phyloP scores from a whole-genome alignment of 2,329 filamentous ascomycete species.

The Cladosporium colombiae region DNA sequence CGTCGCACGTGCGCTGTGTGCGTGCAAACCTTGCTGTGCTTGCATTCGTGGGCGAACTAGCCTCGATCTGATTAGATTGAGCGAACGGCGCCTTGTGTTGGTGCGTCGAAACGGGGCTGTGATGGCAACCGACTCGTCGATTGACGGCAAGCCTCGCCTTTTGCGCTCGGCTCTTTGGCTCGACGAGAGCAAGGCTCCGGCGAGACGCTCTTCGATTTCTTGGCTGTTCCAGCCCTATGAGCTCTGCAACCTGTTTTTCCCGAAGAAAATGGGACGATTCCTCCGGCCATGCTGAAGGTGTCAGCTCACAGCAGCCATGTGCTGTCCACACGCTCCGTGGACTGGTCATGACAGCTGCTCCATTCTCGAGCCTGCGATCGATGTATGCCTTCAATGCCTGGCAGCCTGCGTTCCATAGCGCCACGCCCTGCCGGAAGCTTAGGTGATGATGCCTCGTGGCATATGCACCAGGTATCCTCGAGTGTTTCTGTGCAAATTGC shows the following conservation, averaged over 20 bases:
- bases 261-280: neutral
- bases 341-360: neutral
- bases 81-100: neutral
- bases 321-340: neutral
- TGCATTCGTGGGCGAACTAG: neutral
- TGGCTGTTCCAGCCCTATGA: conserved; percentile 8
- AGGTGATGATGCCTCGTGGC: neutral
- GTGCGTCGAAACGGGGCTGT: neutral
- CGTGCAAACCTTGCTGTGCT: neutral
- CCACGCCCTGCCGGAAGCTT: neutral
- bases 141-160: neutral
- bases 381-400: neutral
- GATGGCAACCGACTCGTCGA: neutral
- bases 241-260: conserved; percentile 4
- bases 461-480: neutral
- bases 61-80: conserved; percentile 18
- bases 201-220: conserved; percentile 1
- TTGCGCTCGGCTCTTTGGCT: conserved; percentile 15
- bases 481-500: neutral
- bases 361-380: neutral
- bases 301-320: neutral
- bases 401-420: neutral
- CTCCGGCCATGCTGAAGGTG: neutral
- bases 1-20: conserved; percentile 8
- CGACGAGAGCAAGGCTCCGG: conserved; percentile 10